Percentiles rank a stretch among this genome's conserved stretches.
These are phyloP conservation scores for Paratinospora sagittata DNA, from an alignment of 164 flowering plant genomes.

Conservation along the genomic window DNA sequence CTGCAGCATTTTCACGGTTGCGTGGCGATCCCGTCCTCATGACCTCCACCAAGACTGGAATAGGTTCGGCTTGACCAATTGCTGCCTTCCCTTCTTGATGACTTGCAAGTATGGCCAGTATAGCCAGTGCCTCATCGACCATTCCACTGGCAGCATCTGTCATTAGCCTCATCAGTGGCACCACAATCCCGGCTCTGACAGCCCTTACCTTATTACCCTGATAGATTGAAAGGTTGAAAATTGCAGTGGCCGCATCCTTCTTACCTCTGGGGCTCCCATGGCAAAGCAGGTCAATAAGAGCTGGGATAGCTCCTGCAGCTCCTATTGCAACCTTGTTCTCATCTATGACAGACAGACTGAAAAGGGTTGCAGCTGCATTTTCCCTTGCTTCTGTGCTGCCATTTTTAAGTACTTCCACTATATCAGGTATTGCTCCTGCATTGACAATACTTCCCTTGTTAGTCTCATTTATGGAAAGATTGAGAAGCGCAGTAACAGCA, in stretches of 20 bases:
- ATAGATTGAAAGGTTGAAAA: slow-evolving; percentile 78
- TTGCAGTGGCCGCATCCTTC: slow-evolving; percentile 96
- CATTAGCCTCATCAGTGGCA: slow-evolving; percentile 53
- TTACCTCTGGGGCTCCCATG: slow-evolving; percentile 96
- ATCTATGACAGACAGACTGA: slow-evolving; percentile 84
- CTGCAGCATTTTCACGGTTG: slow-evolving; percentile 85
- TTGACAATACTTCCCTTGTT: slow-evolving; percentile 79
- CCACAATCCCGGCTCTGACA: slow-evolving; percentile 77
- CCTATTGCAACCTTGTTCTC: slow-evolving; percentile 89
- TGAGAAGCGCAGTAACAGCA: slow-evolving; percentile 95
- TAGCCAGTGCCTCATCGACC: slow-evolving; percentile 92
- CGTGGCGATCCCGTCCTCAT: slow-evolving; percentile 74
- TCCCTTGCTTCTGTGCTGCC: slow-evolving; percentile 93
- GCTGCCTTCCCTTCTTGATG: slow-evolving; percentile 77
- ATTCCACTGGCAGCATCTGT: slow-evolving; percentile 86
- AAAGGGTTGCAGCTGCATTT: slow-evolving; percentile 95
- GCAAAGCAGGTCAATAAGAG: slow-evolving; percentile 64
- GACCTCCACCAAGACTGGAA: slow-evolving; percentile 68
- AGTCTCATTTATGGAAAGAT: slow-evolving; percentile 78
- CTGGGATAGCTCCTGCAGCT: slow-evolving; percentile 80
- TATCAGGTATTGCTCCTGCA: slow-evolving; percentile 80
- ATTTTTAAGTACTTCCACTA: slow-evolving; percentile 70
- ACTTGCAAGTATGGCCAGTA: slow-evolving; percentile 72
- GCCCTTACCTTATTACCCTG: slow-evolving; percentile 93
- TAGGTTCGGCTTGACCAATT: slow-evolving; percentile 62